These are phyloP conservation scores for Lepidium campestre DNA, from an alignment of 441 rosid species.

Conservation along the genomic window DNA sequence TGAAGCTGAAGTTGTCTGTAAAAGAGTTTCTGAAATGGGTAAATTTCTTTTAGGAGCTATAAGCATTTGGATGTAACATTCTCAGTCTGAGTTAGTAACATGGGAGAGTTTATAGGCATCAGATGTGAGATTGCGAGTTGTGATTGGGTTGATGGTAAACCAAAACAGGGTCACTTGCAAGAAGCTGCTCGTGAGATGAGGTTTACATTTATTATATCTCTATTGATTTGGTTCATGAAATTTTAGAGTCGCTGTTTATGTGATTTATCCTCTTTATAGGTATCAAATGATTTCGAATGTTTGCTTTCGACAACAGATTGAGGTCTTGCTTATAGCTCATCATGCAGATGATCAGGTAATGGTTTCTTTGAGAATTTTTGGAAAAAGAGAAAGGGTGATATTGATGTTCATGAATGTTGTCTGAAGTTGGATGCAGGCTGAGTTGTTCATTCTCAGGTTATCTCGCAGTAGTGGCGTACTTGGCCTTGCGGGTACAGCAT, in stretches of 20 bases:
- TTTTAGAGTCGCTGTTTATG: neutral
- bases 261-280: constrained; percentile 32
- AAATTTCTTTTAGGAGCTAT: constrained; percentile 14
- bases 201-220: constrained; percentile 16
- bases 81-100: constrained; percentile 20
- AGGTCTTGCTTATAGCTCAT: constrained; percentile 85
- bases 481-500: constrained; percentile 92
- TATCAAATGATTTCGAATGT: constrained; percentile 61
- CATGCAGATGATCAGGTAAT: constrained; percentile 94
- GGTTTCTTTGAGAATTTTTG: neutral
- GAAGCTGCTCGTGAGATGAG: constrained; percentile 89
- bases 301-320: constrained; percentile 48
- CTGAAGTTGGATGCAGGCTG: constrained; percentile 63
- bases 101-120: constrained; percentile 57
- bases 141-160: constrained; percentile 77
- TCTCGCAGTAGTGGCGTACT: constrained; percentile 93
- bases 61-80: neutral
- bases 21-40: constrained; percentile 82
- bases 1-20: constrained; percentile 58
- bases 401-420: constrained; percentile 16
- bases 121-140: constrained; percentile 80
- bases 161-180: constrained; percentile 81
- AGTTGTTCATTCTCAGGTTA: constrained; percentile 77
- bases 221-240: neutral
- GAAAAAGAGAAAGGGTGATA: neutral